Evolutionary conservation across 225 moss, liverwort and hornwort species (phyloP).

Genomic region (Physcomitrellopsis africana): DNA sequence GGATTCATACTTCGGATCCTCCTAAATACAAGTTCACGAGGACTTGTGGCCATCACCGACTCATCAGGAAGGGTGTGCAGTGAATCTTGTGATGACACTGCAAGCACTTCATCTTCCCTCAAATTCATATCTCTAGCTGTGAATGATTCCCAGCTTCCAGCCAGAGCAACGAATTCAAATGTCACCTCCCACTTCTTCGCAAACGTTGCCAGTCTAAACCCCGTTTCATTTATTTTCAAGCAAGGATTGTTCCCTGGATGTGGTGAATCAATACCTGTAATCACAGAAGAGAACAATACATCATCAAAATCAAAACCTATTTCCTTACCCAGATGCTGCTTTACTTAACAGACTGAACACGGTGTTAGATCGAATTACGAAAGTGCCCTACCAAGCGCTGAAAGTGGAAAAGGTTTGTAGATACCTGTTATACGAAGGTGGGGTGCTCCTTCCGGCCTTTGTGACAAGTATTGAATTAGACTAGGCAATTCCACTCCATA

Average conservation of each 20-base stretch:
- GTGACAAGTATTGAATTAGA: constrained; percentile 52
- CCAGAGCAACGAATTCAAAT: constrained; percentile 71
- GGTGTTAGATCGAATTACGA: not conserved
- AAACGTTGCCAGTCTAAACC: constrained; percentile 56
- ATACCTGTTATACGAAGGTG: constrained; percentile 72
- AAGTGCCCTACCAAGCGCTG: too few species aligned
- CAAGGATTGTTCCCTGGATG: constrained; percentile 66
- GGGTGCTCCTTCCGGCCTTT: constrained; percentile 64
- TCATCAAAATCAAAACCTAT: not conserved
- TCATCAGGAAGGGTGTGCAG: constrained; percentile 77
- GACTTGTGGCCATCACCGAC: constrained; percentile 81
- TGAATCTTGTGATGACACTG: constrained; percentile 59
- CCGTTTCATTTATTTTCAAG: constrained; percentile 68
- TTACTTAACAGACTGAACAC: constrained; percentile 18
- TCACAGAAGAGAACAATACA: constrained; percentile 17
- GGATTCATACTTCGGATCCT: constrained; percentile 79
- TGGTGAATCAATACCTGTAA: constrained; percentile 71
- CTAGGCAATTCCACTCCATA: constrained; percentile 79
- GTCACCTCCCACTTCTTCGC: constrained; percentile 55
- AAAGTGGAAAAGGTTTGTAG: not conserved
- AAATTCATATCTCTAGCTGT: constrained; percentile 63
- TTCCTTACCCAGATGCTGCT: not conserved
- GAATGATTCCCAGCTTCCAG: constrained; percentile 81
- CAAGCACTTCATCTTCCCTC: constrained; percentile 74
- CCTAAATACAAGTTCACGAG: constrained; percentile 63